These are phyloP conservation scores for Ganoderma multipileum DNA, from an alignment of 1,284 basidiomycete species.

Conservation along the genomic window DNA sequence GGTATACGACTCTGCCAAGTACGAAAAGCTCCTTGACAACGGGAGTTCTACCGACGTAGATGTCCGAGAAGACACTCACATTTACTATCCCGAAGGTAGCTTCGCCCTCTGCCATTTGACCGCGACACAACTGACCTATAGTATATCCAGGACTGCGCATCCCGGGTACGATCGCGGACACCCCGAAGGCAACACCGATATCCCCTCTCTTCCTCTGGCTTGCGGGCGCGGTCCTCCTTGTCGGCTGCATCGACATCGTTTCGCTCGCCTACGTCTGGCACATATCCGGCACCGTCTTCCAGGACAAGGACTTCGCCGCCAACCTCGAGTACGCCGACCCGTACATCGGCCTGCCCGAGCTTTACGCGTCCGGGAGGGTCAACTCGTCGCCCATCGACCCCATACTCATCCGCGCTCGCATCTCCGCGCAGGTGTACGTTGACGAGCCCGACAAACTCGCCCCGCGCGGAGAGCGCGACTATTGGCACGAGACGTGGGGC, in stretches of 20 bases:
- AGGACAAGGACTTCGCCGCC: slow-evolving; percentile 16
- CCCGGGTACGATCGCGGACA: not conserved
- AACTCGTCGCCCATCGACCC: slow-evolving; percentile 9
- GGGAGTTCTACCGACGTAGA: not conserved
- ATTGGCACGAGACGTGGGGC: not conserved
- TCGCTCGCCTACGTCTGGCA: not conserved
- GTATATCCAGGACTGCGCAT: not conserved
- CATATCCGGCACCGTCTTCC: slow-evolving; percentile 18
- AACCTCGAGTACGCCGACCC: slow-evolving; percentile 29
- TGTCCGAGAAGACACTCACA: not conserved
- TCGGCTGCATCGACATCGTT: not conserved
- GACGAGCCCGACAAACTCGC: not conserved
- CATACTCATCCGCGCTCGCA: not conserved
- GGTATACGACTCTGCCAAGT: not conserved
- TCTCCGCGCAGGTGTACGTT: not conserved
- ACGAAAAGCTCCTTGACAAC: not conserved
- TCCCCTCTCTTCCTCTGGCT: not conserved
- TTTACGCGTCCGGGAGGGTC: slow-evolving; percentile 22
- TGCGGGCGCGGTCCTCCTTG: not conserved
- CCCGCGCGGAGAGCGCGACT: not conserved
- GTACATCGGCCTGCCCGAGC: slow-evolving; percentile 31
- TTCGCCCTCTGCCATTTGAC: not conserved
- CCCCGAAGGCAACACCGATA: not conserved
- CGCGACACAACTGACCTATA: not conserved
- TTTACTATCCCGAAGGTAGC: not conserved